Conservation (phyloP, 2,329 filamentous ascomycete genomes). For the Helotiales sp. region DNA sequence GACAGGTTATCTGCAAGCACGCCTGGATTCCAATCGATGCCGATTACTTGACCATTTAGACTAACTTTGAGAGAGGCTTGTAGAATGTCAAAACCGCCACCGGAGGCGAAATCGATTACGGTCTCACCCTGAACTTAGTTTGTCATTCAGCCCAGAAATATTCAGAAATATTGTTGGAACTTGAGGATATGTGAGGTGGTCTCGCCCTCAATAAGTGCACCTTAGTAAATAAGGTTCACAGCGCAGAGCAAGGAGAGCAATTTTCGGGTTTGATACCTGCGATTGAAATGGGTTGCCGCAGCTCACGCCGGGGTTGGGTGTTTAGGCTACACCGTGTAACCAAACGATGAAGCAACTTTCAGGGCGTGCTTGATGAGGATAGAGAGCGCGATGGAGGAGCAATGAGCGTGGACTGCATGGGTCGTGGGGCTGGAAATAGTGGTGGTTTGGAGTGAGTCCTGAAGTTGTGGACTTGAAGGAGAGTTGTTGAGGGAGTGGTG, state of each 20-base stretch:
- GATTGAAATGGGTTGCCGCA: constrained; percentile 32
- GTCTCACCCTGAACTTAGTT: constrained; percentile 58
- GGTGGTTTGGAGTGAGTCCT: background rate
- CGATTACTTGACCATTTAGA: constrained; percentile 53
- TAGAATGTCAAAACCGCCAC: constrained; percentile 63
- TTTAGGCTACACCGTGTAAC: constrained; percentile 52
- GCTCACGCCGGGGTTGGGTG: constrained; percentile 36
- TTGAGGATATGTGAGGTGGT: too few species aligned
- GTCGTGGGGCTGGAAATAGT: constrained; percentile 7
- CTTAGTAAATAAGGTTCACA: background rate
- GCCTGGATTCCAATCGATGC: constrained; percentile 65
- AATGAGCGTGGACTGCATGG: constrained; percentile 18
- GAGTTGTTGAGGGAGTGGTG: background rate
- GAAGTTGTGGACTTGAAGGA: too few species aligned
- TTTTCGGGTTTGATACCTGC: constrained; percentile 18
- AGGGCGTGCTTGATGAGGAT: background rate
- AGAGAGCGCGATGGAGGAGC: constrained; percentile 19
- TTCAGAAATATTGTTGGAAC: too few species aligned
- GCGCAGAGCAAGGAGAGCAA: too few species aligned
- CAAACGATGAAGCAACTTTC: constrained; percentile 56
- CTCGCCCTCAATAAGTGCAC: constrained; percentile 48
- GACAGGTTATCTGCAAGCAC: constrained; percentile 63
- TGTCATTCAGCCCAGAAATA: too few species aligned
- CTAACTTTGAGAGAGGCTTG: constrained; percentile 58
- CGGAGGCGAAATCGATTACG: constrained; percentile 61